Evolutionary conservation across 148 eudicot species (phyloP).

Genomic region (Cornus kousa): DNA sequence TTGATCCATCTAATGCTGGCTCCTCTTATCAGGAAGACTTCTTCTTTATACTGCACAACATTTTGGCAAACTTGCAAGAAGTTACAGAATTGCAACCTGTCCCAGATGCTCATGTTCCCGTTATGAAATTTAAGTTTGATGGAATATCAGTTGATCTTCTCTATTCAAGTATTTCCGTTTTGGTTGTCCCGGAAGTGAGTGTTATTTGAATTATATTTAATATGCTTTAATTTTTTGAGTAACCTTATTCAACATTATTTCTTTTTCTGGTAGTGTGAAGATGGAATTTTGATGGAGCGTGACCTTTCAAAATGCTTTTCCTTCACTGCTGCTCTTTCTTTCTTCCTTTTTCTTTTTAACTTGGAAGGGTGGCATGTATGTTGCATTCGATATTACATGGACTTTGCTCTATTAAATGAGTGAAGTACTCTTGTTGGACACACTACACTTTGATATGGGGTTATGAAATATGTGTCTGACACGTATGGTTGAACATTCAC

Average conservation of each 20-base stretch:
- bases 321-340: background rate
- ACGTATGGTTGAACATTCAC: too few species aligned
- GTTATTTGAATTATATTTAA: background rate
- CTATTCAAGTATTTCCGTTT: constrained; percentile 51
- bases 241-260: background rate
- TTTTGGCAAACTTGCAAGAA: constrained; percentile 51
- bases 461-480: too few species aligned
- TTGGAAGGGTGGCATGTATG: too few species aligned
- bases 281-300: background rate
- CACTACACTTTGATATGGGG: too few species aligned
- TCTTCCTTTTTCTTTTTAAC: background rate
- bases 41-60: constrained; percentile 44
- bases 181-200: constrained; percentile 72
- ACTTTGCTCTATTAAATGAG: too few species aligned
- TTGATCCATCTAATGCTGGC: background rate
- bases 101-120: constrained; percentile 82
- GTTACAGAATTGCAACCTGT: constrained; percentile 68
- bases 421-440: too few species aligned
- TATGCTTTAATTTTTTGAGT: background rate
- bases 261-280: background rate
- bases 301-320: background rate
- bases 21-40: constrained; percentile 46
- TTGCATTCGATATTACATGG: too few species aligned
- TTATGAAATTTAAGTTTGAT: constrained; percentile 69
- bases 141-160: constrained; percentile 71